Base-by-base conservation (phyloP, 2,329 filamentous ascomycete genomes). In the Fusarium tanahbumbuense region DNA sequence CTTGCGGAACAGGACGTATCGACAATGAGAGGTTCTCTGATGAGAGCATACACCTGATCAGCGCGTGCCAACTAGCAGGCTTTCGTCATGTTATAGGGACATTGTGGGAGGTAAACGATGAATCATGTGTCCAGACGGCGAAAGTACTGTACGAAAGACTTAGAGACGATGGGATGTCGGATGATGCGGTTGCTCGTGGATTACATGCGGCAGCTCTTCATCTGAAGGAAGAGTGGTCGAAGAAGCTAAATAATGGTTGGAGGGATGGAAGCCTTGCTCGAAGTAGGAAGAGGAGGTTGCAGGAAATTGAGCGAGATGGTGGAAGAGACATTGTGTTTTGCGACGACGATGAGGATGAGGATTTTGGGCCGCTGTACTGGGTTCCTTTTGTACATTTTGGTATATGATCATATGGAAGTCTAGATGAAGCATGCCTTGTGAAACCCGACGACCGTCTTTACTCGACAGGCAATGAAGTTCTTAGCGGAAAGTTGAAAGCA, bases 21-120 rank as follows among this genome's bases (percentile, higher is more conserved):
- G 18, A 61, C 3, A 40, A 55, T 6, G 42, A 55, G 8, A 42
- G 25, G 1, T 53, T 55, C 16, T 44, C 34, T 1, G 60, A 56
- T 6, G 60, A 64, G 11, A 46, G 56, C 3, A 61, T 61, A 3
- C 48, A 64, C 44, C 37, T 55, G 2, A 61, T 61, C 16, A 49
- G 49, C n/a, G 48, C 60, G 4, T 64, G 49, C 0, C 56, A 61
- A 20, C 4, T 64, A 5, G 48, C 52, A 7, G 52, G 62, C 0
- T 58, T 65, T 0, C n/a, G 59, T 0, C 59, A 65, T 9, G 48
- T 64, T 2, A 16, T 61, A 3, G 57, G 60, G 3, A 56, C 60
- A 0, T 4, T 64, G 3, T 64, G 56, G 60, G 30, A 44, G 15
- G 60, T 64, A 0, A 30, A 28, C 2, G 60, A 64, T 8, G 16